Percentiles rank a stretch among this genome's conserved stretches.
Conservation (phyloP, 2,329 filamentous ascomycete species). For the Aureobasidium zeae region DNA sequence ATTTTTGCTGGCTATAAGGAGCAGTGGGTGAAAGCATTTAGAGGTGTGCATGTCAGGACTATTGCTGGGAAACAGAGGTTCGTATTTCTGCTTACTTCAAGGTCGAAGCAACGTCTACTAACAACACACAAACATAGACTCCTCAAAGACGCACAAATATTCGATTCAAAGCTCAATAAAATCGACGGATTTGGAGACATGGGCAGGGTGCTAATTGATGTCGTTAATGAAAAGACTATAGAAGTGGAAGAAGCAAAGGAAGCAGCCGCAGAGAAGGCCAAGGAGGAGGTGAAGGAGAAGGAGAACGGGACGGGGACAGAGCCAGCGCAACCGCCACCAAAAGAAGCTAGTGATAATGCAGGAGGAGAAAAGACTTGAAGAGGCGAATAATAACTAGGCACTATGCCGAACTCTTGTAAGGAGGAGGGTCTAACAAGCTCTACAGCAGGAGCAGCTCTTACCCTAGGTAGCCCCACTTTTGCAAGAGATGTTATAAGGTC, state of each 20-base stretch:
- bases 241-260: slow-evolving; percentile 1
- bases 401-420: too few relatives aligned
- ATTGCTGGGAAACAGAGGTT: slow-evolving; percentile 63
- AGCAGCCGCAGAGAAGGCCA: not conserved
- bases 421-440: too few relatives aligned
- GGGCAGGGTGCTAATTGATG: slow-evolving; percentile 57
- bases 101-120: not conserved
- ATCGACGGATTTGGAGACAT: slow-evolving; percentile 71
- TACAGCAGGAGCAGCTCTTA: too few relatives aligned
- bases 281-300: not conserved
- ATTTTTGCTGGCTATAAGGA: slow-evolving; percentile 76
- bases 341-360: too few relatives aligned
- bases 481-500: too few relatives aligned
- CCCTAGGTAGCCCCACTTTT: too few relatives aligned
- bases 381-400: too few relatives aligned
- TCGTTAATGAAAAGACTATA: slow-evolving; percentile 12
- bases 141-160: slow-evolving; percentile 64
- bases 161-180: slow-evolving; percentile 61
- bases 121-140: too few relatives aligned
- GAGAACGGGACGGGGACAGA: not conserved
- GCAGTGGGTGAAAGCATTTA: slow-evolving; percentile 64
- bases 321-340: too few relatives aligned
- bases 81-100: too few relatives aligned
- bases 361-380: too few relatives aligned
- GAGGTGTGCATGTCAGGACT: slow-evolving; percentile 55